These are phyloP conservation scores for thale cress (Arabidopsis thaliana) DNA, from an alignment of 345 rosid genomes.

Conservation along the genomic window TAIR10.1 NC_003075.7:17006001-17006500, in stretches of 20 bases:
- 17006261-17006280: conserved; percentile 32
- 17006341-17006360: conserved; percentile 32
- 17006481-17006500: conserved; percentile 42
- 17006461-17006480: conserved; percentile 35
- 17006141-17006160: conserved; percentile 45
- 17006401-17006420: conserved; percentile 33
- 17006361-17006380: conserved; percentile 43
- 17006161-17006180: conserved; percentile 40
- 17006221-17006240: conserved; percentile 38
- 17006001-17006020: conserved; percentile 41
- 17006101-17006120: conserved; percentile 1
- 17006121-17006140: conserved; percentile 36
- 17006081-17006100: conserved; percentile 34
- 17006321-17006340: conserved; percentile 16
- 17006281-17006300: conserved; percentile 9
- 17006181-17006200: conserved; percentile 38
- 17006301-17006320: conserved; percentile 29
- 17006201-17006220: conserved; percentile 1
- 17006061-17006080: conserved; percentile 41
- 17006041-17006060: conserved; percentile 38
- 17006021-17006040: conserved; percentile 37
- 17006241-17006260: conserved; percentile 31
- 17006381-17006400: conserved; percentile 37
- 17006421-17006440: conserved; percentile 38
- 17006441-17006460: conserved; percentile 15